phyloP scores from a whole-genome alignment of 129 eudicot species.

The Erigeron canadensis region DNA sequence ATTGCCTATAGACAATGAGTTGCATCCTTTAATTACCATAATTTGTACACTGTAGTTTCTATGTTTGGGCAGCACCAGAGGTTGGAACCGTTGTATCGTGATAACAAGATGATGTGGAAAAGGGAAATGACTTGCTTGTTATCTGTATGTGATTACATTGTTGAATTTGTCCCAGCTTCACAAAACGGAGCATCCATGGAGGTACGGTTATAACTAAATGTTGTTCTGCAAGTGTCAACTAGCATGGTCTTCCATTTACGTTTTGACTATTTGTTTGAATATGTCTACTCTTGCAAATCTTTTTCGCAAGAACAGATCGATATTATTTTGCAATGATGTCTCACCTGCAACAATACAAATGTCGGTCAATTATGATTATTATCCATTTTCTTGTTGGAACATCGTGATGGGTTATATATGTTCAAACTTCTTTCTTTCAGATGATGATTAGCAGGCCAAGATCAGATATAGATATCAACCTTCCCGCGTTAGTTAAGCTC shows the following conservation, averaged over 20 bases:
- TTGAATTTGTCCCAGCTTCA: conserved; percentile 49
- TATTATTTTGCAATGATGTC: neutral
- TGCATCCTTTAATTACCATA: neutral
- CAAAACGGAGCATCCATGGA: conserved; percentile 55
- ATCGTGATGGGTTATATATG: neutral
- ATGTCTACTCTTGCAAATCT: neutral
- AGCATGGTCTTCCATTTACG: too few relatives aligned
- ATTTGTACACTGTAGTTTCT: conserved; percentile 47
- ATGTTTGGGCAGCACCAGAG: conserved; percentile 75
- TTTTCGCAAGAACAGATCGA: neutral
- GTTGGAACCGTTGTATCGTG: conserved; percentile 66
- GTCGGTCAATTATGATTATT: neutral
- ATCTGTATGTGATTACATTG: conserved; percentile 82
- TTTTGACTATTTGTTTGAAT: too few relatives aligned
- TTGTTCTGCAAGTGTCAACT: neutral
- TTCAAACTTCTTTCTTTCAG: conserved; percentile 42
- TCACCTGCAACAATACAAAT: too few relatives aligned
- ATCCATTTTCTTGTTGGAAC: neutral
- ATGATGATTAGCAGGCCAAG: conserved; percentile 67
- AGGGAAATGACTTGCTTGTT: conserved; percentile 86
- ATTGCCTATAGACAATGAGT: too few relatives aligned
- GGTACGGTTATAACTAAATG: conserved; percentile 30
- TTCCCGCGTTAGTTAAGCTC: conserved; percentile 75
- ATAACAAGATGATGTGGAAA: conserved; percentile 73
- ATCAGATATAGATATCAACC: conserved; percentile 76